These are phyloP conservation scores for Pythium brachiatum DNA, from an alignment of 352 stramenopile species.

Conservation along the genomic window DNA sequence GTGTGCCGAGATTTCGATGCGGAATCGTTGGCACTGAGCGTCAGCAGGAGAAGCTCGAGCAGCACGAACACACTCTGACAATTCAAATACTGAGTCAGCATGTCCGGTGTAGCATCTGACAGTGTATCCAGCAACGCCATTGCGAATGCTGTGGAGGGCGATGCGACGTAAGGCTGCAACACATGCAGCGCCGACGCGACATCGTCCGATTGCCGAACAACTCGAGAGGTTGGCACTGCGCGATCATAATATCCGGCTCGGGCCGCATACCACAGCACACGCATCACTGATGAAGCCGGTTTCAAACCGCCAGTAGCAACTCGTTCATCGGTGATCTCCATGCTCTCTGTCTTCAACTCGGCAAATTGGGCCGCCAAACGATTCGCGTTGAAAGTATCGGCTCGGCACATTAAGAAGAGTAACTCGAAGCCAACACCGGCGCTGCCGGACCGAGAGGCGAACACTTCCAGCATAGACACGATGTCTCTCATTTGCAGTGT, in stretches of 20 bases:
- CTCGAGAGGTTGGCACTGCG: neutral
- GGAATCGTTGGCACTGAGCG: neutral
- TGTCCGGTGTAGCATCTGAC: neutral
- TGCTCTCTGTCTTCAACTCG: neutral
- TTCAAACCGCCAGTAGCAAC: neutral
- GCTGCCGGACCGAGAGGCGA: conserved; percentile 1
- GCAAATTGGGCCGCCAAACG: neutral
- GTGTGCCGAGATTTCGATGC: conserved; percentile 4
- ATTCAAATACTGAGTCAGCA: conserved; percentile 4
- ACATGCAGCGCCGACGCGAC: neutral
- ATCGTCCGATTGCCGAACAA: conserved; percentile 1
- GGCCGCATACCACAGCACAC: conserved; percentile 6
- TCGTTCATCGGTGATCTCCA: neutral
- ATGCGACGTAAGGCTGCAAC: conserved; percentile 7
- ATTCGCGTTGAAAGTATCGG: neutral
- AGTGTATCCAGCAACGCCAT: conserved; percentile 12
- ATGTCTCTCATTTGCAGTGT: conserved; percentile 8
- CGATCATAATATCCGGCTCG: conserved; percentile 11
- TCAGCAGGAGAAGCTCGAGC: conserved; percentile 13
- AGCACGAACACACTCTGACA: conserved; percentile 10
- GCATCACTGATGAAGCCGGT: neutral
- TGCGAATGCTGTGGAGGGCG: conserved; percentile 1
- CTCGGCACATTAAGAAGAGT: conserved; percentile 13
- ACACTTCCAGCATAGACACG: conserved; percentile 10
- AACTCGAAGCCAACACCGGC: conserved; percentile 14